A percentile compares a stretch with the other conserved stretches of the same genome.
These are phyloP conservation scores for Pseudohalonectria lignicola DNA, from an alignment of 2,329 filamentous ascomycete species.

Conservation along the genomic window DNA sequence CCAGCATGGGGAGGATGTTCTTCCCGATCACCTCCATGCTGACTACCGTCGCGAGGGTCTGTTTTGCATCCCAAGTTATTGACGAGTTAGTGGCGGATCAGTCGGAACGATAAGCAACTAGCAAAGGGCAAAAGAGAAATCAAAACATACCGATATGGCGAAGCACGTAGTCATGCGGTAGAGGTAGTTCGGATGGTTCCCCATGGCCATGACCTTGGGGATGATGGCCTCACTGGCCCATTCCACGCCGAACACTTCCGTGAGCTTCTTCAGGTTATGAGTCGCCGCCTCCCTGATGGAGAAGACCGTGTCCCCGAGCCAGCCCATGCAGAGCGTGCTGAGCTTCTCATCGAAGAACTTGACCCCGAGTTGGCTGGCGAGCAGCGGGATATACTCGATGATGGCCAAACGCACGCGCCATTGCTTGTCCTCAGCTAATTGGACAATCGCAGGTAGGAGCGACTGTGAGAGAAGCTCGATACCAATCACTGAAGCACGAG, in stretches of 20 bases:
- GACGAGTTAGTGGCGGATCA: slow-evolving; percentile 1
- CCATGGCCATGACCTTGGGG: slow-evolving; percentile 97
- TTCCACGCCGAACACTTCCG: slow-evolving; percentile 94
- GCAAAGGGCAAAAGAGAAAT: too few species aligned
- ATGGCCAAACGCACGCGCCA: slow-evolving; percentile 97
- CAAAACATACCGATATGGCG: slow-evolving; percentile 81
- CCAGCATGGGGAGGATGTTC: slow-evolving; percentile 90
- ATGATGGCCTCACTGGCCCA: slow-evolving; percentile 97
- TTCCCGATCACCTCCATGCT: slow-evolving; percentile 87
- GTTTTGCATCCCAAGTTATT: slow-evolving; percentile 7
- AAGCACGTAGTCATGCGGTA: slow-evolving; percentile 99
- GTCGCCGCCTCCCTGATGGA: slow-evolving; percentile 97
- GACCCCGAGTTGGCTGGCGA: slow-evolving; percentile 90
- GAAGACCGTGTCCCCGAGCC: slow-evolving; percentile 97
- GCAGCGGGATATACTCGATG: slow-evolving; percentile 96
- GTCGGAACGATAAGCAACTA: too few species aligned
- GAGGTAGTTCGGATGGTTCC: slow-evolving; percentile 94
- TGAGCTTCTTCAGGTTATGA: slow-evolving; percentile 95
- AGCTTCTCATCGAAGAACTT: slow-evolving; percentile 98
- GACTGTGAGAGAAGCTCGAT: slow-evolving; percentile 96
- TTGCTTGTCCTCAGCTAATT: slow-evolving; percentile 97
- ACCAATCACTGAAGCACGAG: slow-evolving; percentile 62
- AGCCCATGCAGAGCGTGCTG: slow-evolving; percentile 91
- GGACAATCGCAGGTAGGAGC: slow-evolving; percentile 90
- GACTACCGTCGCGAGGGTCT: slow-evolving; percentile 91